Evolutionary conservation across 2,329 filamentous ascomycete genomes (phyloP).

Genomic region (Colletotrichum sp.): DNA sequence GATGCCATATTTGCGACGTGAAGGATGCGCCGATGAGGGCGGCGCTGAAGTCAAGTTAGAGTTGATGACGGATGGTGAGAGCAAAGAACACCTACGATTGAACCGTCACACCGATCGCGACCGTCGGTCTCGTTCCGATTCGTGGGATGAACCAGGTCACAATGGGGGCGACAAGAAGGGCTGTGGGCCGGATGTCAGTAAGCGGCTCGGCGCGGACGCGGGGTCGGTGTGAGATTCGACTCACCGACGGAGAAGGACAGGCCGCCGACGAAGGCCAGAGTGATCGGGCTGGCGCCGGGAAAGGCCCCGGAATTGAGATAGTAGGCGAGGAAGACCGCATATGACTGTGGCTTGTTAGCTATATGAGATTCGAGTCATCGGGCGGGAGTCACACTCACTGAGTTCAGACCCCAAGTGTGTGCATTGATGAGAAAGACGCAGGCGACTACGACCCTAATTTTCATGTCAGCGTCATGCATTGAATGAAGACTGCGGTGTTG

Average conservation of each 20-base stretch:
- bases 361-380: not conserved
- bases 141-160: slow-evolving; percentile 65
- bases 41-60: slow-evolving; percentile 25
- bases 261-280: slow-evolving; percentile 80
- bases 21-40: slow-evolving; percentile 76
- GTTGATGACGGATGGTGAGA: not conserved
- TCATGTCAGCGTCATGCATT: not conserved
- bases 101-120: slow-evolving; percentile 69
- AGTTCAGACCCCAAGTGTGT: slow-evolving; percentile 79
- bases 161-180: slow-evolving; percentile 71
- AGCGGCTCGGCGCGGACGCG: not conserved
- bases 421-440: slow-evolving; percentile 64
- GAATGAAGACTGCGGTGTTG: not conserved
- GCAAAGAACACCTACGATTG: slow-evolving; percentile 46
- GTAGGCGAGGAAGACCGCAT: slow-evolving; percentile 61
- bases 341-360: slow-evolving; percentile 44
- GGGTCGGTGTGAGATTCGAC: not conserved
- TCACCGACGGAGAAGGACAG: slow-evolving; percentile 64
- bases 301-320: slow-evolving; percentile 65
- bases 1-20: slow-evolving; percentile 72
- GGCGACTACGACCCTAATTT: slow-evolving; percentile 54
- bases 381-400: slow-evolving; percentile 41
- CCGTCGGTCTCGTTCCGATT: slow-evolving; percentile 67
- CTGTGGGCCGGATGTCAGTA: slow-evolving; percentile 39
- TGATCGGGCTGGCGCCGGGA: slow-evolving; percentile 65